phyloP scores from a whole-genome alignment of 371 early-diverging fungal genomes.

The Circinella minor region DNA sequence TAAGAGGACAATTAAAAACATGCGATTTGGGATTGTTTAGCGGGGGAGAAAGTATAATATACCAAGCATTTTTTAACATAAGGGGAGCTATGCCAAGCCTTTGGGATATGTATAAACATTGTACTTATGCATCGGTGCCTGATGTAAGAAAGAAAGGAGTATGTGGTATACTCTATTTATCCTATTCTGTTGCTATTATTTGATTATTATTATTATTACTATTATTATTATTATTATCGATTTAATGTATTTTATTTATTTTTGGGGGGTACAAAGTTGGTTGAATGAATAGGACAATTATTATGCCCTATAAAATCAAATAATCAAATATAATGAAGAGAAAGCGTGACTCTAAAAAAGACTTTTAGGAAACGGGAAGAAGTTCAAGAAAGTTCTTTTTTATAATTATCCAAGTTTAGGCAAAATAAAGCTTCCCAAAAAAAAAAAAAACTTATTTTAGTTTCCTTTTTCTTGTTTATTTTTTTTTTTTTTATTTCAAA shows the following conservation, averaged over 20 bases:
- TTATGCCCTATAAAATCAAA: slow-evolving; percentile 5
- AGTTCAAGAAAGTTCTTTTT: slow-evolving; percentile 19
- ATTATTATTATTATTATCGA: neutral
- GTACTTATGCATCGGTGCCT: slow-evolving; percentile 10
- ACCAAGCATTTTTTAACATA: neutral
- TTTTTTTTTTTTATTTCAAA: neutral
- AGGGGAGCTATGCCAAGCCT: slow-evolving; percentile 16
- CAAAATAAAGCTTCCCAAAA: slow-evolving; percentile 16
- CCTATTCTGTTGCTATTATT: neutral
- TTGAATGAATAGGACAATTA: neutral
- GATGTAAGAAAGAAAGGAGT: neutral
- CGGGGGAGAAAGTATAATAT: neutral
- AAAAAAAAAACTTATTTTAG: neutral
- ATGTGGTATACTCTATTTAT: neutral
- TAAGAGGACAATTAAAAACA: neutral
- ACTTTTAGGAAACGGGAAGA: slow-evolving; percentile 14
- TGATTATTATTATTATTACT: neutral
- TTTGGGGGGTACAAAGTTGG: neutral
- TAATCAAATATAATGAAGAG: slow-evolving; percentile 3
- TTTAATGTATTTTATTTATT: neutral
- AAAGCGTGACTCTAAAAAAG: slow-evolving; percentile 12
- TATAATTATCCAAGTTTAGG: slow-evolving; percentile 21
- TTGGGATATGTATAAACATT: neutral
- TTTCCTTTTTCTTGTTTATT: neutral
- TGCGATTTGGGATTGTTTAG: neutral